These are phyloP conservation scores for Mycena citricolor DNA, from an alignment of 1,284 basidiomycete genomes.

Conservation along the genomic window DNA sequence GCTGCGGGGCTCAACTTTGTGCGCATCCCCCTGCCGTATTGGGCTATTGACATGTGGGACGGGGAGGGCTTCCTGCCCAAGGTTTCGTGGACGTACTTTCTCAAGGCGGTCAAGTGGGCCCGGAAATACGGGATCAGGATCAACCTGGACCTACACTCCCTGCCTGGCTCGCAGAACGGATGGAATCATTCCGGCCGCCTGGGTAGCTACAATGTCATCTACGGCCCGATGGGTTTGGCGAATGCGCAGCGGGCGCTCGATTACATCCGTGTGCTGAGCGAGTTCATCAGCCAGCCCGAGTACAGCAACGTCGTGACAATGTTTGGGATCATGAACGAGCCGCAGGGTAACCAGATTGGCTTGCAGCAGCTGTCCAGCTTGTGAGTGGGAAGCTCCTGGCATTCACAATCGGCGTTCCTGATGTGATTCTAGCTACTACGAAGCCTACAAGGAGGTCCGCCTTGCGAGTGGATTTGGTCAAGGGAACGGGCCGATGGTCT, in stretches of 20 bases:
- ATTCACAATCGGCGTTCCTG: conserved; percentile 7
- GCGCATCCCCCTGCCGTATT: conserved; percentile 83
- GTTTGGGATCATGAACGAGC: conserved; percentile 81
- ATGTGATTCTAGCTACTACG: conserved; percentile 50
- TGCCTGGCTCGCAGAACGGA: conserved; percentile 80
- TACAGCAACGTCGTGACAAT: conserved; percentile 81
- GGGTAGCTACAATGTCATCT: conserved; percentile 72
- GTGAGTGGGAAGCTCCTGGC: conserved; percentile 44
- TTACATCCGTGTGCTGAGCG: conserved; percentile 82
- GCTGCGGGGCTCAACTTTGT: conserved; percentile 89
- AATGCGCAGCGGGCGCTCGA: conserved; percentile 92
- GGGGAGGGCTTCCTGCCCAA: conserved; percentile 80
- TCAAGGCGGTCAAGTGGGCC: conserved; percentile 92
- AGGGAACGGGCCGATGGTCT: conserved; percentile 81
- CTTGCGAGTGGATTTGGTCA: conserved; percentile 75
- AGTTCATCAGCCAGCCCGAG: conserved; percentile 91
- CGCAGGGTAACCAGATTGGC: conserved; percentile 57
- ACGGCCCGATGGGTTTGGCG: conserved; percentile 63
- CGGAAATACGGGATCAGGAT: conserved; percentile 94
- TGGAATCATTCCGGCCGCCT: conserved; percentile 79
- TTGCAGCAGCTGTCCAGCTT: conserved; percentile 52
- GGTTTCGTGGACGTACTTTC: conserved; percentile 83
- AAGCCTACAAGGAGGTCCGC: conserved; percentile 81
- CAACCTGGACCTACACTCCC: conserved; percentile 83
- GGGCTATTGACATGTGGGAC: conserved; percentile 81